These are phyloP conservation scores for Xylariaceae sp. DNA, from an alignment of 2,329 filamentous ascomycete genomes.

Conservation along the genomic window DNA sequence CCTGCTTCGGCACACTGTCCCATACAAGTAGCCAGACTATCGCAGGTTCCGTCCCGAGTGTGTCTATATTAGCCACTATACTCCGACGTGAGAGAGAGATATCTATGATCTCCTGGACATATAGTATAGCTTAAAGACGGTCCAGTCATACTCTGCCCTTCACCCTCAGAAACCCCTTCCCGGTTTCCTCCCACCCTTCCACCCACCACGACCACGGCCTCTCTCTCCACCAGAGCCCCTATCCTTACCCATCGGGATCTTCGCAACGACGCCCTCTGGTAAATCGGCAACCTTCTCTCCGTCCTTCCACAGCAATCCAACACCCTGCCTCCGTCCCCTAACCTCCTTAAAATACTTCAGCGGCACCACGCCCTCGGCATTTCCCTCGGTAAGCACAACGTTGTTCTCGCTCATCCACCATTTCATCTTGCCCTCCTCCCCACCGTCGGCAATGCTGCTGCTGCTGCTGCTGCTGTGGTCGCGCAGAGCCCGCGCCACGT, in stretches of 20 bases:
- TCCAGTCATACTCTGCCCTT: too few species aligned
- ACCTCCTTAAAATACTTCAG: conserved; percentile 75
- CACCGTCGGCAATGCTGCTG: not conserved
- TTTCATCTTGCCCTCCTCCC: conserved; percentile 54
- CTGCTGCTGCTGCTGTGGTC: conserved; percentile 43
- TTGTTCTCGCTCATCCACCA: conserved; percentile 85
- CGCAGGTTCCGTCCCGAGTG: too few species aligned
- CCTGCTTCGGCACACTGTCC: too few species aligned
- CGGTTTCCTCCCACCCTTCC: conserved; percentile 29
- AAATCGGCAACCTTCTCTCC: conserved; percentile 71
- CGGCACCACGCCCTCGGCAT: conserved; percentile 66
- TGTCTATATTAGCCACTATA: too few species aligned
- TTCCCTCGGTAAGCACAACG: conserved; percentile 70
- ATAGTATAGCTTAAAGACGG: too few species aligned
- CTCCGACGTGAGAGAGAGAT: too few species aligned
- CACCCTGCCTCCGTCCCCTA: conserved; percentile 62
- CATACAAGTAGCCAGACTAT: too few species aligned
- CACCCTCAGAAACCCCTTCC: conserved; percentile 13
- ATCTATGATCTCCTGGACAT: too few species aligned
- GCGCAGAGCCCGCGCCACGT: conserved; percentile 69
- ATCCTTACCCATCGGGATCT: conserved; percentile 54
- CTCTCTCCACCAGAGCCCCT: conserved; percentile 43
- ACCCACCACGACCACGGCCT: conserved; percentile 41
- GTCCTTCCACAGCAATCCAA: conserved; percentile 72
- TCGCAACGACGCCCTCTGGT: conserved; percentile 62